Base-by-base conservation (phyloP, 2,329 filamentous ascomycete genomes). In the Thermothelomyces thermophilus region DNA sequence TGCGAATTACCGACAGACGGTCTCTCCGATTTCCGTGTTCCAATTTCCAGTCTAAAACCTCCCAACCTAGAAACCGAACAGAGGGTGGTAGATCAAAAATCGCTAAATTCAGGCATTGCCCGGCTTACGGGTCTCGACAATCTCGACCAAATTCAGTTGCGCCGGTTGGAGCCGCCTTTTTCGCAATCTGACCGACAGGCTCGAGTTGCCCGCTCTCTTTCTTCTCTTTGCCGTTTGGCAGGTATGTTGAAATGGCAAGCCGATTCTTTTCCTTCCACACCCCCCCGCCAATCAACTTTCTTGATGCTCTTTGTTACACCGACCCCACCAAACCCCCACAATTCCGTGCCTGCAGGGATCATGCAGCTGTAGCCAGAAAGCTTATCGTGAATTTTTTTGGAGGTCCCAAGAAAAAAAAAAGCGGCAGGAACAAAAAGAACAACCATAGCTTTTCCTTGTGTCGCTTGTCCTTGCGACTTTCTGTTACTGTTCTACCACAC, bases 221-320 rank as follows among this genome's bases (percentile, higher is more conserved):
- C n/a, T n/a, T n/a, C n/a, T n/a, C n/a, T n/a, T n/a, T n/a, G n/a
- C 8, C 33, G n/a, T n/a, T n/a, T 37, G 11, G 13, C 3, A 14
- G 11, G 6, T 19, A 37, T 5, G 24, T 26, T 26, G 5, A 26
- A 26, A 26, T 26, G 9, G 5, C 24, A 9, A 5, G 9, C 24
- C 24, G 24, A 26, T 9, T 26, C 24, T 26, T 37, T 41, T 20
- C 7, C 13, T 41, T 36, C 19, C 5, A n/a, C 40, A 9, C 7
- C 31, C 20, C 24, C 34, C 17, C 45, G 24, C 58, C 58, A 60
- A 60, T 58, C 58, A 58, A 14, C 22, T 36, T 30, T 16, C 20
- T 42, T 51, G 53, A 55, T 50, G 41, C 6, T 35, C 16, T 22
- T 39, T 30, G 20, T 14, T 26, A 16, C 40, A n/a, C 17, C 17